A percentile compares a stretch with the other conserved stretches of the same genome.
Conservation (phyloP, 2,329 filamentous ascomycete genomes). For the Endocalyx cinctus region DNA sequence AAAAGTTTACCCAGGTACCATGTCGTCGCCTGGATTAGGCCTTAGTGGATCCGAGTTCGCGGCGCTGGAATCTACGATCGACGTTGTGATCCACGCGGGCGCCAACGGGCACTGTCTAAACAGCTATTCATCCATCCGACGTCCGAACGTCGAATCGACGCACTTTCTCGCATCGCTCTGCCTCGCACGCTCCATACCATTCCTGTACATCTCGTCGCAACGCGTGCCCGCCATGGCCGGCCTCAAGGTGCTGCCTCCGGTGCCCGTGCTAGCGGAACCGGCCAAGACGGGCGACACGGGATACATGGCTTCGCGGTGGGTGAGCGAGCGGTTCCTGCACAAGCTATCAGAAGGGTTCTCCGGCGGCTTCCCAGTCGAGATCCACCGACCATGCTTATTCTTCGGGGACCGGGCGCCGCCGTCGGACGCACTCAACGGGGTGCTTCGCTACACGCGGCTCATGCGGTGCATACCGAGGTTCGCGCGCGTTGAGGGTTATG, state of each 20-base stretch:
- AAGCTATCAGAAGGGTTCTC: background rate
- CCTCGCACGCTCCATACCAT: background rate
- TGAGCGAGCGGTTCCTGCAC: background rate
- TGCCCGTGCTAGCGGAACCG: background rate
- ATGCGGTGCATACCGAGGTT: no score
- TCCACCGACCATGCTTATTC: background rate
- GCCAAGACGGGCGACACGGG: background rate
- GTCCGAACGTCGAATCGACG: background rate
- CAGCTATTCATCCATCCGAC: background rate
- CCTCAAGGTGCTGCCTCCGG: background rate
- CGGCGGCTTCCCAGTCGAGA: background rate
- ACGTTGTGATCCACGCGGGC: background rate
- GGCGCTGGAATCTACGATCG: background rate
- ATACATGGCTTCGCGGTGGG: background rate
- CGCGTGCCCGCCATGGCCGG: background rate
- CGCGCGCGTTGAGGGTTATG: no score
- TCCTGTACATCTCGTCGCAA: background rate
- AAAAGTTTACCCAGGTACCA: background rate
- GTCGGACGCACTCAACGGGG: background rate
- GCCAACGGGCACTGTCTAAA: background rate
- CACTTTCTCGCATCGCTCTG: background rate
- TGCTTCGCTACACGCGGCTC: no score
- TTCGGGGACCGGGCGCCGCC: background rate
- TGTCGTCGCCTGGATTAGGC: background rate
- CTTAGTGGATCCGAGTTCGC: background rate